Evolutionary conservation across 192 early-diverging fungal species (phyloP).

Genomic region (Entrophospora sp.): DNA sequence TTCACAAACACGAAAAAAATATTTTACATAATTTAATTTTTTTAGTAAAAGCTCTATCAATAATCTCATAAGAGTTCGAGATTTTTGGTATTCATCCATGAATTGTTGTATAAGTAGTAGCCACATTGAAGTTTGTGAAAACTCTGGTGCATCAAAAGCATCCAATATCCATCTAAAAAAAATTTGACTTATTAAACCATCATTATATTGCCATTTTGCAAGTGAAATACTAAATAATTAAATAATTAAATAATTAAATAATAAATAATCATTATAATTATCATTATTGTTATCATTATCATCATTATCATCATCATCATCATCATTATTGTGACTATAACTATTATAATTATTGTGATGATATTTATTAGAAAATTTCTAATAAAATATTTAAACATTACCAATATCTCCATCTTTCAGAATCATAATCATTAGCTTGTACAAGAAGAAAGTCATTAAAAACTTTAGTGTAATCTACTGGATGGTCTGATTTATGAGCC

Average conservation of each 20-base stretch:
- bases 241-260: background rate
- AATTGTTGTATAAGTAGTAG: conserved; percentile 43
- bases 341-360: too few relatives aligned
- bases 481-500: background rate
- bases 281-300: background rate
- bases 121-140: conserved; percentile 31
- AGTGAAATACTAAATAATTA: conserved; percentile 41
- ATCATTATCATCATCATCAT: background rate
- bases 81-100: conserved; percentile 41
- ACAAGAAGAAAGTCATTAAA: background rate
- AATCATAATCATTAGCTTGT: background rate
- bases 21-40: conserved; percentile 38
- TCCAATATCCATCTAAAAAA: conserved; percentile 42
- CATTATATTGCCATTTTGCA: conserved; percentile 48
- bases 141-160: conserved; percentile 31
- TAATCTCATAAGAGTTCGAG: conserved; percentile 41
- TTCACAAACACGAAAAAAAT: background rate
- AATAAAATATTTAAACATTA: background rate
- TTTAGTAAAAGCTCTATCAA: conserved; percentile 45
- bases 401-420: conserved; percentile 9
- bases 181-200: conserved; percentile 43
- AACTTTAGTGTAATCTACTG: background rate
- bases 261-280: too few relatives aligned
- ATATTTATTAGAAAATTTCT: background rate
- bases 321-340: too few relatives aligned